A percentile compares a stretch with the other conserved stretches of the same genome.
Evolutionary conservation across 2,329 filamentous ascomycete species (phyloP).

Genomic region (Fusarium keratoplasticum): DNA sequence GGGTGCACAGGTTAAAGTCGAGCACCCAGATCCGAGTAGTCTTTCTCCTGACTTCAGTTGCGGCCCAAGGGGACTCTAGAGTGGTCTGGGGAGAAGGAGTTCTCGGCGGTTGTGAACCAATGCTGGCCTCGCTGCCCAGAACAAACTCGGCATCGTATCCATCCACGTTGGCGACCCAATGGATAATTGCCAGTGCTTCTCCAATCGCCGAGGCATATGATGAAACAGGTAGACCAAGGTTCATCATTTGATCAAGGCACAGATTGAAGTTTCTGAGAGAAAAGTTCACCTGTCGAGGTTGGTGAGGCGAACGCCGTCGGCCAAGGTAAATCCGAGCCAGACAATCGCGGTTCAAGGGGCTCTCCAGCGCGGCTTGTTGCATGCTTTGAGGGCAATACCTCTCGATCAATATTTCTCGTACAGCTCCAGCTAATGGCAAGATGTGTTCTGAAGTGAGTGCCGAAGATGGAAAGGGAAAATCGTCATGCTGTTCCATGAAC

Average conservation of each 20-base stretch:
- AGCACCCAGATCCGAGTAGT: slow-evolving; percentile 22
- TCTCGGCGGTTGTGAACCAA: not conserved
- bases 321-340: slow-evolving; percentile 35
- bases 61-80: not conserved
- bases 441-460: slow-evolving; percentile 42
- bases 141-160: slow-evolving; percentile 40
- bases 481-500: not conserved
- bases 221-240: slow-evolving; percentile 12
- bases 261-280: slow-evolving; percentile 39
- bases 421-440: slow-evolving; percentile 33
- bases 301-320: slow-evolving; percentile 1
- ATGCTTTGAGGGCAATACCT: slow-evolving; percentile 22
- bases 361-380: not conserved
- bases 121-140: slow-evolving; percentile 20
- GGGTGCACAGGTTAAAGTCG: slow-evolving; percentile 38
- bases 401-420: slow-evolving; percentile 37
- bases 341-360: slow-evolving; percentile 33
- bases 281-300: slow-evolving; percentile 27
- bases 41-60: not conserved
- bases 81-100: not conserved
- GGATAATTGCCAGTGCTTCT: slow-evolving; percentile 38
- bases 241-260: slow-evolving; percentile 35
- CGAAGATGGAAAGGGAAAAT: slow-evolving; percentile 31
- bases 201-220: slow-evolving; percentile 28
- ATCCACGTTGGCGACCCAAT: slow-evolving; percentile 36